Evolutionary conservation across 495 filamentous ascomycete species (phyloP).

Genomic region (Talaromyces trachyspermus): DNA sequence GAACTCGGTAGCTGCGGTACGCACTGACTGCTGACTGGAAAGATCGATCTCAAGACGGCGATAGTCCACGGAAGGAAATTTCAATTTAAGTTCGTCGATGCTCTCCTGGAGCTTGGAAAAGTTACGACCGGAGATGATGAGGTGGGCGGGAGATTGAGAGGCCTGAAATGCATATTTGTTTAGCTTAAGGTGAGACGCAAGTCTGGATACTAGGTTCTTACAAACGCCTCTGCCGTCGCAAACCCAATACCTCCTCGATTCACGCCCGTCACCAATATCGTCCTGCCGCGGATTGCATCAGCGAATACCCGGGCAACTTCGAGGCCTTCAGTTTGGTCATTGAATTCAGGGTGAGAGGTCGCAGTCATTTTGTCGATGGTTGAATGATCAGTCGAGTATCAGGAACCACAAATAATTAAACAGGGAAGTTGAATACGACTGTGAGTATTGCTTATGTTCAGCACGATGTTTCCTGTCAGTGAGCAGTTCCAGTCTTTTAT

Average conservation of each 20-base stretch:
- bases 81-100: slow-evolving; percentile 24
- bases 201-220: slow-evolving; percentile 23
- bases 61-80: slow-evolving; percentile 30
- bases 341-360: slow-evolving; percentile 32
- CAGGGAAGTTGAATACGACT: too few relatives aligned
- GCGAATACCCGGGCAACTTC: slow-evolving; percentile 35
- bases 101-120: slow-evolving; percentile 28
- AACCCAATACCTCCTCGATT: slow-evolving; percentile 35
- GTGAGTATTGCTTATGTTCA: too few relatives aligned
- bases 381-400: not conserved
- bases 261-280: slow-evolving; percentile 35
- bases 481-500: too few relatives aligned
- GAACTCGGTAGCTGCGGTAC: slow-evolving; percentile 30
- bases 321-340: slow-evolving; percentile 26
- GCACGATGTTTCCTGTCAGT: too few relatives aligned
- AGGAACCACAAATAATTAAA: not conserved
- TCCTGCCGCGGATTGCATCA: slow-evolving; percentile 27
- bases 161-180: slow-evolving; percentile 18
- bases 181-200: not conserved
- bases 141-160: slow-evolving; percentile 31
- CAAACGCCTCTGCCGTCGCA: slow-evolving; percentile 33
- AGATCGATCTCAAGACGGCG: slow-evolving; percentile 36
- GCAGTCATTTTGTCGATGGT: slow-evolving; percentile 12
- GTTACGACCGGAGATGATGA: slow-evolving; percentile 35
- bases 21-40: slow-evolving; percentile 33